A percentile compares a stretch with the other conserved stretches of the same genome.
phyloP scores from a whole-genome alignment of 176 grass and related monocot genomes.

The Cenchrus purpureus region DNA sequence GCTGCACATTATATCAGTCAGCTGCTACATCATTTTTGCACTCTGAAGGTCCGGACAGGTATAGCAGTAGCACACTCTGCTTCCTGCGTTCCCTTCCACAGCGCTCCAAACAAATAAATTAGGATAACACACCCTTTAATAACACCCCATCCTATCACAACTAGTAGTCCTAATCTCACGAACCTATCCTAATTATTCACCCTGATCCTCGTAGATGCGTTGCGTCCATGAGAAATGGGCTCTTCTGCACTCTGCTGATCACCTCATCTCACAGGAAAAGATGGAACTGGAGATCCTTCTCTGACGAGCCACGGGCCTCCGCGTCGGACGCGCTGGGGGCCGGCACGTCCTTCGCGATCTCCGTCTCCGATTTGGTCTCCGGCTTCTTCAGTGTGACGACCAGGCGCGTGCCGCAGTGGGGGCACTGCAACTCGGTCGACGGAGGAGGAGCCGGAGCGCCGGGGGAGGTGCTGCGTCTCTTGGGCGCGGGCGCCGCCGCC shows the following conservation, averaged over 20 bases:
- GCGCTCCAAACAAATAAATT: background rate
- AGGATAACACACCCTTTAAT: background rate
- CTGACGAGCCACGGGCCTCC: background rate
- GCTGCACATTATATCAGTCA: no score
- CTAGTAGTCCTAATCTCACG: background rate
- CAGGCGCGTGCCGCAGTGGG: conserved; percentile 20
- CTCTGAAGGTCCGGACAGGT: background rate
- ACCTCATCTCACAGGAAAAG: background rate
- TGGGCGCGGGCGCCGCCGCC: background rate
- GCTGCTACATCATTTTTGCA: background rate
- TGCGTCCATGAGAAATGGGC: background rate
- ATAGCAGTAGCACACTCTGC: background rate
- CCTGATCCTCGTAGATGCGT: background rate
- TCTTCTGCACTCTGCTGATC: background rate
- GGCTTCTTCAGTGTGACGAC: background rate
- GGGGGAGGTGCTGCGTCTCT: background rate
- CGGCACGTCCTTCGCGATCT: background rate
- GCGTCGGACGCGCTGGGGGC: background rate
- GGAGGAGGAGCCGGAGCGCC: background rate
- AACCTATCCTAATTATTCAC: conserved; percentile 19
- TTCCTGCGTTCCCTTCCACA: background rate
- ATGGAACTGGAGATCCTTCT: background rate
- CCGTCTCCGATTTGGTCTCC: conserved; percentile 21
- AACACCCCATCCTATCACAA: conserved; percentile 18
- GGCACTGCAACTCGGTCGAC: conserved; percentile 12